phyloP scores from a whole-genome alignment of 208 protist genomes.

The Spongospora subterranea region DNA sequence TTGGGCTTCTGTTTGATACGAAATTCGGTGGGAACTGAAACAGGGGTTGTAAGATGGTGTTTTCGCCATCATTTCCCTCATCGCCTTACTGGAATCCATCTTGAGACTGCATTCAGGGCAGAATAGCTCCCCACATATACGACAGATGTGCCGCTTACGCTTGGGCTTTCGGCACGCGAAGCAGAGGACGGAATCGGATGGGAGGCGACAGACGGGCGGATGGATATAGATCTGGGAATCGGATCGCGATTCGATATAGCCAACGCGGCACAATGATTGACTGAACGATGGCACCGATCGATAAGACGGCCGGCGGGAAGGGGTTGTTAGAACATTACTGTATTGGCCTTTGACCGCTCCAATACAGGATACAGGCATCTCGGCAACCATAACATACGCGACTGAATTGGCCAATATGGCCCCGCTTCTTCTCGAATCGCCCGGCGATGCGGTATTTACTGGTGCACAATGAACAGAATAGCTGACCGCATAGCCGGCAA shows the following conservation, averaged over 20 bases:
- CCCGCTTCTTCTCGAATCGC: background rate
- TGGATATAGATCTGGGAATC: background rate
- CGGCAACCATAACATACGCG: background rate
- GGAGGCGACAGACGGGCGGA: background rate
- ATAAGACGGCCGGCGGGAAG: background rate
- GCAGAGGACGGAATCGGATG: background rate
- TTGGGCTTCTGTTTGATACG: too few relatives aligned
- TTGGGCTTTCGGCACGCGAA: too few relatives aligned
- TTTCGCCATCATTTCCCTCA: too few relatives aligned
- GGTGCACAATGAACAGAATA: constrained; percentile 13
- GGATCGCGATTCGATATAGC: background rate
- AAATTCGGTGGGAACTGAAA: too few relatives aligned
- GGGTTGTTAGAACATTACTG: background rate
- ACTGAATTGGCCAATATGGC: background rate
- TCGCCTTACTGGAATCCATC: too few relatives aligned
- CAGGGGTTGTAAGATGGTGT: too few relatives aligned
- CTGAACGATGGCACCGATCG: background rate
- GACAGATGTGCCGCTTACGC: too few relatives aligned
- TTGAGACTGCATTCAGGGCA: too few relatives aligned
- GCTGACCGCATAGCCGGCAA: constrained; percentile 2
- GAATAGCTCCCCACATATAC: too few relatives aligned
- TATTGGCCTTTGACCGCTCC: background rate
- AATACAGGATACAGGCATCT: background rate
- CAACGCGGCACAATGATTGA: background rate
- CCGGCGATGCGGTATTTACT: background rate